These are phyloP conservation scores for Mycena epipterygia DNA, from an alignment of 768 basidiomycete genomes.

Conservation along the genomic window DNA sequence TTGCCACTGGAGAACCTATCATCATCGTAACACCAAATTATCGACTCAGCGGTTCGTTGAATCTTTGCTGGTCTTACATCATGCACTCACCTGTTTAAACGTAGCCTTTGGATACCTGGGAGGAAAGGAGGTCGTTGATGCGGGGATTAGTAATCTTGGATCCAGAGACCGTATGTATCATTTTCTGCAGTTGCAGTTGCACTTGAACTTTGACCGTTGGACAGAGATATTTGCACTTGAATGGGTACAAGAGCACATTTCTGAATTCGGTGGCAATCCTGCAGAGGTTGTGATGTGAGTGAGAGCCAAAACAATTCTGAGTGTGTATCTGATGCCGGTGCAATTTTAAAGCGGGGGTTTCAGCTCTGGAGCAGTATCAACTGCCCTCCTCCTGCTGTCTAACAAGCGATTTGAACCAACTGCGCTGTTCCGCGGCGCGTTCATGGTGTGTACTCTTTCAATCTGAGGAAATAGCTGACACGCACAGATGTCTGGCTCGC, in stretches of 20 bases:
- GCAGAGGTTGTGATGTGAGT: slow-evolving; percentile 11
- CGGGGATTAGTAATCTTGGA: slow-evolving; percentile 34
- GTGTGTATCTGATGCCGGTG: not conserved
- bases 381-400: not conserved
- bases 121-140: slow-evolving; percentile 19
- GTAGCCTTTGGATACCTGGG: slow-evolving; percentile 34
- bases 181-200: not conserved
- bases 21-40: slow-evolving; percentile 17
- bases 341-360: not conserved
- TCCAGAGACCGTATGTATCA: slow-evolving; percentile 31
- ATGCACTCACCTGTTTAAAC: not conserved
- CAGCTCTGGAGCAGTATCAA: slow-evolving; percentile 31
- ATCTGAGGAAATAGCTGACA: not conserved
- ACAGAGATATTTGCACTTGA: slow-evolving; percentile 30
- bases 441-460: slow-evolving; percentile 13
- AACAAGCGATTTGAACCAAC: slow-evolving; percentile 26
- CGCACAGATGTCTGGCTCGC: slow-evolving; percentile 16
- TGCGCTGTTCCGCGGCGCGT: slow-evolving; percentile 21
- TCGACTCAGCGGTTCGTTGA: slow-evolving; percentile 17
- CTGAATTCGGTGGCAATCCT: slow-evolving; percentile 23
- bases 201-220: not conserved
- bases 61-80: not conserved
- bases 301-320: not conserved
- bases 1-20: not conserved
- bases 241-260: slow-evolving; percentile 24